Conservation (phyloP, 208 protist species). For the Acanthamoeba culbertsoni region DNA sequence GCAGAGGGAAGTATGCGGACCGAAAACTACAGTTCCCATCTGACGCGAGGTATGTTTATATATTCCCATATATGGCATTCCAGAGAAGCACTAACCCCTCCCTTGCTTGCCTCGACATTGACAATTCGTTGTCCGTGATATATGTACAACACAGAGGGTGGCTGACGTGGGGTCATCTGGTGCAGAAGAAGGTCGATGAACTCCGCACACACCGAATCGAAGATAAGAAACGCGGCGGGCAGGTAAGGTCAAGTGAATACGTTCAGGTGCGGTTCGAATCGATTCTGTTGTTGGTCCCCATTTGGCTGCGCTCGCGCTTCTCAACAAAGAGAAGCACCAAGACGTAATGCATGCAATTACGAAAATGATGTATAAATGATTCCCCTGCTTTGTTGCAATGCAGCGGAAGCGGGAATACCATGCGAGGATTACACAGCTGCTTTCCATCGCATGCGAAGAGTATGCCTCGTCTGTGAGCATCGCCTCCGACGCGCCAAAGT, state of each 20-base stretch:
- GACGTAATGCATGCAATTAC: too few relatives aligned
- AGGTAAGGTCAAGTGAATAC: background rate
- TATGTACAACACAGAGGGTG: background rate
- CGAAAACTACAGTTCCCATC: background rate
- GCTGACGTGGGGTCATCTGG: background rate
- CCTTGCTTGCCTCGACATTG: too few relatives aligned
- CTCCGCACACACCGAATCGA: background rate
- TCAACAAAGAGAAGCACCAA: too few relatives aligned
- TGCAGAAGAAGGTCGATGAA: constrained; percentile 38
- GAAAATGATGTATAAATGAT: too few relatives aligned
- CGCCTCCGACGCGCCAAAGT: background rate
- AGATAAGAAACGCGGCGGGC: background rate
- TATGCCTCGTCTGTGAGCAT: constrained; percentile 4
- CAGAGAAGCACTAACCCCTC: too few relatives aligned
- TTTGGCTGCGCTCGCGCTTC: too few relatives aligned
- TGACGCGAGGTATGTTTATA: background rate
- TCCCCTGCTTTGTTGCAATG: background rate
- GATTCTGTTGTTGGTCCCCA: too few relatives aligned
- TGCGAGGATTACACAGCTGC: background rate
- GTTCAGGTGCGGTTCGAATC: background rate
- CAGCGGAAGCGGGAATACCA: background rate
- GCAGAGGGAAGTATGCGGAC: background rate
- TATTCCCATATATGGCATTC: too few relatives aligned
- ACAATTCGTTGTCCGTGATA: too few relatives aligned
- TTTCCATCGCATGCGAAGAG: constrained; percentile 47